Evolutionary conservation across 805 yeast species (phyloP), one percentile per base, ranked within the genome.

Genomic region (Metschnikowia lochheadii): DNA sequence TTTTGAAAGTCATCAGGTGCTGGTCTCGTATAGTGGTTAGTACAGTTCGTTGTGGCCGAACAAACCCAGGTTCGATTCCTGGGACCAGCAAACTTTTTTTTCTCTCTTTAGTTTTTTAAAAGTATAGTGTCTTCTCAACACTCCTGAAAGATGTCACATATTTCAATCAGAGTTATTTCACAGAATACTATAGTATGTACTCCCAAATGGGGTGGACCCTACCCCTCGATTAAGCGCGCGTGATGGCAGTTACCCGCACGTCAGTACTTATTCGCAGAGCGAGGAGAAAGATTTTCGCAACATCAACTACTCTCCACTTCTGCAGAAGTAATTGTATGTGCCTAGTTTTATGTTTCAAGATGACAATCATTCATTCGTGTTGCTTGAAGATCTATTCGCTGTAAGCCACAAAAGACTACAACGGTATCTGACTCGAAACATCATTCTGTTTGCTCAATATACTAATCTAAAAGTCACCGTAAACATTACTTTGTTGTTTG

Each of bases 331-430:
- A 51, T 21, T 23, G 61, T 57, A 57, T 57, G 61, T 47, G 45
- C 40, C 14, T 38, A 11, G 10, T 40, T 20, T 23, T 38, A 40
- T 52, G 56, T 55, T 56, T 53, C 55, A 50, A 47, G 54, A 54
- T 64, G 68, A 64, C 54, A 63, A 57, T 38, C 49, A 49, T 29
- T 50, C 50, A 52, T 52, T 44, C 56, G 65, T 62, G 64, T 57
- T 57, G 63, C 66, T 59, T 58, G 65, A 63, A 61, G 66, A 56
- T 53, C 51, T 50, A 48, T 40, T 66, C 81, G 60, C 63, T 83
- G 88, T 81, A 80, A 77, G 87, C 59, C 83, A 78, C 85, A 79
- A 53, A 80, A 84, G 96, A 88, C 96, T 88, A 88, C 95, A 88
- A 88, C 96, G 96, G 96, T 88, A 88, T 88, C 96, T 88, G 96